Evolutionary conservation across 2,329 filamentous ascomycete genomes (phyloP).

Genomic region (Phaeoacremonium minimum): DNA sequence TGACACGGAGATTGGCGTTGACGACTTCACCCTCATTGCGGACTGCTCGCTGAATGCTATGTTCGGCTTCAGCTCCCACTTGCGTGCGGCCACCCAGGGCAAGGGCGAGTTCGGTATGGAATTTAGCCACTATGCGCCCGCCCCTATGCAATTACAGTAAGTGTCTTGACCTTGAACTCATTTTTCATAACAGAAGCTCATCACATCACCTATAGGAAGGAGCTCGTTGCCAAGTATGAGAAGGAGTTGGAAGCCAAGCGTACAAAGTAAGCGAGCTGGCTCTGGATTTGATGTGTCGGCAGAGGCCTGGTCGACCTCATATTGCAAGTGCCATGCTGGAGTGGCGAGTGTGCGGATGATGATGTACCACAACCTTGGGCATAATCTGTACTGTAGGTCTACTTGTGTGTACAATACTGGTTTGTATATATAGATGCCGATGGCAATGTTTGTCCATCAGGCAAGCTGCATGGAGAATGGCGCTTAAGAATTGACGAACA

Average conservation of each 20-base stretch:
- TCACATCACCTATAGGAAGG: conserved; percentile 38
- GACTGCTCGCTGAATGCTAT: conserved; percentile 95
- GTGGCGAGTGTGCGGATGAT: too few relatives aligned
- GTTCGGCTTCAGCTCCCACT: conserved; percentile 93
- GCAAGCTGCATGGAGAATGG: too few relatives aligned
- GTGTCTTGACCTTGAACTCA: conserved; percentile 26
- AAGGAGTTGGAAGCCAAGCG: conserved; percentile 54
- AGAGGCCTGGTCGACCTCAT: too few relatives aligned
- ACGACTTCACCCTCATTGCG: conserved; percentile 89
- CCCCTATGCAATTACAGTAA: conserved; percentile 84
- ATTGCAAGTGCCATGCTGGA: too few relatives aligned
- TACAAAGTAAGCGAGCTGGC: conserved; percentile 37
- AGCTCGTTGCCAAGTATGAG: conserved; percentile 54
- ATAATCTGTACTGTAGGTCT: background rate
- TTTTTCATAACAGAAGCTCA: conserved; percentile 16
- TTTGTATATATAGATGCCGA: too few relatives aligned
- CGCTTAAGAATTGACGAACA: too few relatives aligned
- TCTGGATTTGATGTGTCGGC: too few relatives aligned
- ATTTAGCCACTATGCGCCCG: conserved; percentile 90
- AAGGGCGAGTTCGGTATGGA: conserved; percentile 99
- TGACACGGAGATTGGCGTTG: conserved; percentile 88
- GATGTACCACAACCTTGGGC: too few relatives aligned
- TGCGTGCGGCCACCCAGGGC: conserved; percentile 90
- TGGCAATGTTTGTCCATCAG: too few relatives aligned
- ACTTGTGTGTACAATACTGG: background rate